Conservation (phyloP, 2,329 filamentous ascomycete genomes). For the Didymella pinodella region DNA sequence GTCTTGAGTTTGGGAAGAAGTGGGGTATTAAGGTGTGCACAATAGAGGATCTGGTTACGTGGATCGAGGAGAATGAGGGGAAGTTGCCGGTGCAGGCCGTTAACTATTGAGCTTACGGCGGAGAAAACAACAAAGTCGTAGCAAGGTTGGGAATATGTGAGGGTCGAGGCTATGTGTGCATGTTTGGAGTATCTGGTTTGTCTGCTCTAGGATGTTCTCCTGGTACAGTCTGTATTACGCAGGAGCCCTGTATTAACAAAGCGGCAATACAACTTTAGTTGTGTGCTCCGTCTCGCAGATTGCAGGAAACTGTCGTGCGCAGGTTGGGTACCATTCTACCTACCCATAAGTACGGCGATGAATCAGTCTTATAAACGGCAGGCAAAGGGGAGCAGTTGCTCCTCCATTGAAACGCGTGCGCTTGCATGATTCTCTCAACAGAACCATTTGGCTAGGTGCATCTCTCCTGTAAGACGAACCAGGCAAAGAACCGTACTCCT, state of each 20-base stretch:
- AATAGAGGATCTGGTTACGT: constrained; percentile 85
- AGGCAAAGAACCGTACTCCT: background rate
- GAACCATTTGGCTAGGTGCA: too few relatives aligned
- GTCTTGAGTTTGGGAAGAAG: constrained; percentile 83
- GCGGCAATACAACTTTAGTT: background rate
- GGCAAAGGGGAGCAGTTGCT: too few relatives aligned
- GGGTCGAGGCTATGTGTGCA: background rate
- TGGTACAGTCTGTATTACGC: background rate
- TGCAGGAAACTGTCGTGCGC: background rate
- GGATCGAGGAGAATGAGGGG: constrained; percentile 79
- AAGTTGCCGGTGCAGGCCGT: constrained; percentile 33
- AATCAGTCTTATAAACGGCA: background rate
- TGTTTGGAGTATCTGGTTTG: background rate
- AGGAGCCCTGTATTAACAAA: background rate
- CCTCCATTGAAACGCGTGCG: too few relatives aligned
- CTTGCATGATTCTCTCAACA: too few relatives aligned
- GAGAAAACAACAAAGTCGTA: too few relatives aligned
- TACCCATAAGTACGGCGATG: background rate
- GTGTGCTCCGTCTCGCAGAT: background rate
- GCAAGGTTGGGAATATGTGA: background rate
- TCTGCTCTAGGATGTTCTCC: background rate
- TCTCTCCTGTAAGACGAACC: too few relatives aligned
- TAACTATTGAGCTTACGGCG: background rate
- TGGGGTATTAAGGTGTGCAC: constrained; percentile 95
- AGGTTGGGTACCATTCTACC: background rate